phyloP scores from a whole-genome alignment of 2,329 filamentous ascomycete genomes.

The Bertia moriformis region DNA sequence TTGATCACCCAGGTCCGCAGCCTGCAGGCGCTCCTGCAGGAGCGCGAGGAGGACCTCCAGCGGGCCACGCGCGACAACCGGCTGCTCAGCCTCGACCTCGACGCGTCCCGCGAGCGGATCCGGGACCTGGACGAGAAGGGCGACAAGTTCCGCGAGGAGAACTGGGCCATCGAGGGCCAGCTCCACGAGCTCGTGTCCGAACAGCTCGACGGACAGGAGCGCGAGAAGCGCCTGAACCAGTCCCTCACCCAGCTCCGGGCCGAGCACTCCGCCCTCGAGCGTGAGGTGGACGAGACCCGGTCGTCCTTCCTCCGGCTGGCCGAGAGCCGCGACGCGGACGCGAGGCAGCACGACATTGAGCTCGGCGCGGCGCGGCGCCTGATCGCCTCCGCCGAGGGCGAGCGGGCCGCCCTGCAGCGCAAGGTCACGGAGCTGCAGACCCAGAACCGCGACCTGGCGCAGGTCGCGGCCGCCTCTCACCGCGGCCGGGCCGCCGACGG shows the following conservation, averaged over 20 bases:
- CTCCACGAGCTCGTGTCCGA: conserved; percentile 67
- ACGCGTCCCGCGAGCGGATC: conserved; percentile 65
- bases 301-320: conserved; percentile 61
- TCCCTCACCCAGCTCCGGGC: conserved; percentile 53
- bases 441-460: conserved; percentile 83
- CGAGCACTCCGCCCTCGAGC: conserved; percentile 66
- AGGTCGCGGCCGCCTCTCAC: conserved; percentile 62
- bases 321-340: conserved; percentile 63
- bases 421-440: conserved; percentile 76
- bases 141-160: conserved; percentile 92
- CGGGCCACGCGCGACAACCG: conserved; percentile 61
- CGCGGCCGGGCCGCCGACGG: conserved; percentile 38
- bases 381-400: conserved; percentile 62
- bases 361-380: conserved; percentile 71
- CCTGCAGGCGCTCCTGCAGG: conserved; percentile 67
- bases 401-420: conserved; percentile 63
- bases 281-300: conserved; percentile 83
- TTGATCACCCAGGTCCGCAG: conserved; percentile 87
- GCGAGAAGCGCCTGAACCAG: conserved; percentile 69
- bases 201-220: conserved; percentile 63
- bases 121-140: conserved; percentile 82
- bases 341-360: conserved; percentile 82
- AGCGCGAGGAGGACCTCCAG: conserved; percentile 78
- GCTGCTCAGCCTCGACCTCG: conserved; percentile 67
- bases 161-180: conserved; percentile 91